These are phyloP conservation scores for Claviceps capensis DNA, from an alignment of 2,329 filamentous ascomycete species.

Conservation along the genomic window DNA sequence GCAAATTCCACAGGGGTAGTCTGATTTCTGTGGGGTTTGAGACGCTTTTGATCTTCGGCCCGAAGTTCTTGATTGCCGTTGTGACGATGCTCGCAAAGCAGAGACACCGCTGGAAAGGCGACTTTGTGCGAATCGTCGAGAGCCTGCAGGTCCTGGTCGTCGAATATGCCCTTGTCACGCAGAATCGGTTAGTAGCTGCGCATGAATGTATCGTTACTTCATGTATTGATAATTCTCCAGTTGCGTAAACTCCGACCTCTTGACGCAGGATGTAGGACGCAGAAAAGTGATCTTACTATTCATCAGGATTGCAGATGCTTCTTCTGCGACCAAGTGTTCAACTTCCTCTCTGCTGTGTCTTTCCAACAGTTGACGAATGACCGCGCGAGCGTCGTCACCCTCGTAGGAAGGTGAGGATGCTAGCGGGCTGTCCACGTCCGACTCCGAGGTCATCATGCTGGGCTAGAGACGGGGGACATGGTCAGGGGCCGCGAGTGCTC, in stretches of 20 bases:
- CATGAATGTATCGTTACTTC: not conserved
- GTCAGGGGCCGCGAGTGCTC: not conserved
- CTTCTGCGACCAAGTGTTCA: constrained; percentile 7
- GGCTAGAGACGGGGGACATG: constrained; percentile 9
- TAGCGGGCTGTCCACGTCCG: constrained; percentile 6
- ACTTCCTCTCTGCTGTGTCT: constrained; percentile 7
- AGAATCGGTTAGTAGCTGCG: not conserved
- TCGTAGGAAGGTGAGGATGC: constrained; percentile 3
- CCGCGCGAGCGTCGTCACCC: constrained; percentile 2
- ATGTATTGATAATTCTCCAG: too few relatives aligned
- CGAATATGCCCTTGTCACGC: not conserved
- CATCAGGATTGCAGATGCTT: constrained; percentile 1
- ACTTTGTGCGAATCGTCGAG: not conserved
- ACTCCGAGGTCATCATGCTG: constrained; percentile 9
- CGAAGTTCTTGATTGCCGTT: not conserved
- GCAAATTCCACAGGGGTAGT: constrained; percentile 18
- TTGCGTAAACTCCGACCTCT: too few relatives aligned
- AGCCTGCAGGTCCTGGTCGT: not conserved
- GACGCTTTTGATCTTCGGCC: not conserved
- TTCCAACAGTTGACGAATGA: constrained; percentile 6
- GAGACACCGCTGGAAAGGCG: not conserved
- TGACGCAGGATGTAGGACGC: not conserved
- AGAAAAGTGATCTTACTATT: not conserved
- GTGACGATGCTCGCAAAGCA: not conserved
- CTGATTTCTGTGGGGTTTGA: constrained; percentile 11